A percentile compares a stretch with the other conserved stretches of the same genome.
phyloP scores from a whole-genome alignment of 306 rosid species.

The Vachellia collinsii region DNA sequence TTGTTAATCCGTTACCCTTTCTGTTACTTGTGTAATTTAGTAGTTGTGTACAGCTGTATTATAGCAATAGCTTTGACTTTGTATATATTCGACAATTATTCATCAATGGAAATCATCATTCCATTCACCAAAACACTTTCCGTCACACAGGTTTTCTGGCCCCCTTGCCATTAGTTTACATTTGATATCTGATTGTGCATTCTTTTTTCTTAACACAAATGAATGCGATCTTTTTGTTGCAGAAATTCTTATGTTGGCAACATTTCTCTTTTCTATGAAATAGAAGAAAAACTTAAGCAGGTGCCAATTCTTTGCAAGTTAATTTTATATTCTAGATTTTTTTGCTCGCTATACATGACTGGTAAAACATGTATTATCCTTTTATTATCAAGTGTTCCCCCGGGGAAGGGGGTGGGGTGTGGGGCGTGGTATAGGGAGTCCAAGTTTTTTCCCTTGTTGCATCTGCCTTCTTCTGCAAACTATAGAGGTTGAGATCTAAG shows the following conservation, averaged over 20 bases:
- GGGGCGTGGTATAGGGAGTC: conserved; percentile 1
- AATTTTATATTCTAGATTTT: conserved; percentile 33
- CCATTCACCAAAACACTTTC: too few species aligned
- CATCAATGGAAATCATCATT: too few species aligned
- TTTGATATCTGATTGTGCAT: conserved; percentile 15
- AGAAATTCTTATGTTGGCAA: conserved; percentile 94
- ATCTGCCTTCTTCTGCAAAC: conserved; percentile 18
- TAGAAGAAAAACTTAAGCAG: conserved; percentile 87
- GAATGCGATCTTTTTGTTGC: conserved; percentile 54
- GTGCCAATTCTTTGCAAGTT: conserved; percentile 48
- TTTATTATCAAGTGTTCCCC: not conserved
- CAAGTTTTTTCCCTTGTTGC: conserved; percentile 10
- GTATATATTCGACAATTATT: too few species aligned
- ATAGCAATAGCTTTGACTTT: too few species aligned
- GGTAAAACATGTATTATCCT: conserved; percentile 27
- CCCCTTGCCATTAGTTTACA: conserved; percentile 12
- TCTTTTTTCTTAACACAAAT: not conserved
- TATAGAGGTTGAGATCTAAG: conserved; percentile 14
- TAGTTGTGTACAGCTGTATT: too few species aligned
- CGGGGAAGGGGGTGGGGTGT: too few species aligned
- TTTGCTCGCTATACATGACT: conserved; percentile 21
- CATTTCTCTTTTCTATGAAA: conserved; percentile 75
- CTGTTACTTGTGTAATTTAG: too few species aligned
- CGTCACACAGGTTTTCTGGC: too few species aligned
- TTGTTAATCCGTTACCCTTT: too few species aligned